phyloP scores from a whole-genome alignment of 257 asterid genomes.

The Fraxinus quadrangulata region DNA sequence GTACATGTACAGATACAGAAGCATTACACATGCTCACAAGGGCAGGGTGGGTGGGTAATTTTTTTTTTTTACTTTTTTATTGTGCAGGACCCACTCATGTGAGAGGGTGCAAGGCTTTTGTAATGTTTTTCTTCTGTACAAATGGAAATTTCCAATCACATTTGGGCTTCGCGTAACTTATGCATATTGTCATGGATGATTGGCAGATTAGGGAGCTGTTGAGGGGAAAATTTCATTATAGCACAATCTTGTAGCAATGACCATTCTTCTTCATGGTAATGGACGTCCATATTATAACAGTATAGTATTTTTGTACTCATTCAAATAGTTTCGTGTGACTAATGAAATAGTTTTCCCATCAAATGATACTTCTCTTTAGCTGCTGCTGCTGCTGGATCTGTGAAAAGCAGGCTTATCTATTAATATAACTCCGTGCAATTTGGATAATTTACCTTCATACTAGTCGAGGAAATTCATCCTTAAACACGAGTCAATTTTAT shows the following conservation, averaged over 20 bases:
- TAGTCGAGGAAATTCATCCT: conserved; percentile 15
- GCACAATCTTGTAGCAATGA: conserved; percentile 44
- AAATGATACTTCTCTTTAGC: not conserved
- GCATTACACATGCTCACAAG: too few relatives aligned
- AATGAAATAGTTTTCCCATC: conserved; percentile 34
- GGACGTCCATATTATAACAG: conserved; percentile 32
- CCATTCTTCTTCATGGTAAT: conserved; percentile 37
- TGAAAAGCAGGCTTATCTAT: conserved; percentile 37
- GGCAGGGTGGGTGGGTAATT: too few relatives aligned
- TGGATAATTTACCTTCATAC: conserved; percentile 30
- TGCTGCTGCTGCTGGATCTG: conserved; percentile 41
- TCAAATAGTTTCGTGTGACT: conserved; percentile 29
- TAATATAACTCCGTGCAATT: conserved; percentile 5
- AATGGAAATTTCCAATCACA: not conserved
- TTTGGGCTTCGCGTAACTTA: conserved; percentile 43
- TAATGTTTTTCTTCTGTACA: too few relatives aligned
- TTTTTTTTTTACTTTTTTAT: too few relatives aligned
- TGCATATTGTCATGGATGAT: conserved; percentile 51
- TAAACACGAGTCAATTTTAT: conserved; percentile 7
- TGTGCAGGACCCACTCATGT: too few relatives aligned
- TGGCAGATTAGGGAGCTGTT: conserved; percentile 80
- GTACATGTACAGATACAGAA: too few relatives aligned
- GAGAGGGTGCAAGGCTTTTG: too few relatives aligned
- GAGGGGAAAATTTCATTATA: conserved; percentile 49
- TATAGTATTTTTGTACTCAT: conserved; percentile 29